Evolutionary conservation across 345 rosid species (phyloP), one percentile per base, ranked within the genome.

Genomic region (Kernera saxatilis): DNA sequence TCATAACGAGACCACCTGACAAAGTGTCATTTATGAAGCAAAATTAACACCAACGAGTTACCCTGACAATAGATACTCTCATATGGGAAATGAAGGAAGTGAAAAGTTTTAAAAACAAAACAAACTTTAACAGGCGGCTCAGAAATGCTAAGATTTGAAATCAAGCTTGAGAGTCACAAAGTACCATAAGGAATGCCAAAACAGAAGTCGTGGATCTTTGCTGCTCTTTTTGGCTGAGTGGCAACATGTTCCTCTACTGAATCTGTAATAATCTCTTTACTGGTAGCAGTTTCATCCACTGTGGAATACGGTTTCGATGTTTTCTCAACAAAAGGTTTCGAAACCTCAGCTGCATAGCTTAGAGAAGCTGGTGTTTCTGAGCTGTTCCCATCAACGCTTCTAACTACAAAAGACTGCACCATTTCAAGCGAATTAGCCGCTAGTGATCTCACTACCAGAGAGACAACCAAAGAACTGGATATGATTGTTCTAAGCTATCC

Each of bases 121-220:
- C 17, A 58, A 3, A 33, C 21, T 50, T 52, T 6, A 40, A 4
- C 14, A 64, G 6, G 52, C 23, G 50, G 5, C 51, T 35, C 32
- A 26, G 30, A 18, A 46, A 52, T 52, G 14, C 23, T 13, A 27
- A 55, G 22, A 48, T 44, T 10, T 30, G 21, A 37, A 48, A 65
- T 0, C 27, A 15, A 58, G 10, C 7, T 25, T 48, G 59, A 36
- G 26, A 5, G 54, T 39, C 2, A 39, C 46, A 56, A 39, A 51
- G 56, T 83, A 90, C 98, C 97, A 75, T 82, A 92, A 51, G 98
- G 98, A 72, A 92, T 90, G 62, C 98, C 98, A 49, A 92, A 91
- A 78, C 97, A 92, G 60, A 92, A 92, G 76, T 92, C 98, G 57
- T 90, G 98, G 70, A 90, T 87, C 82, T 82, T 88, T 5, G 98